Evolutionary conservation across 2,329 filamentous ascomycete species (phyloP).

Genomic region (Pseudonectria foliicola): DNA sequence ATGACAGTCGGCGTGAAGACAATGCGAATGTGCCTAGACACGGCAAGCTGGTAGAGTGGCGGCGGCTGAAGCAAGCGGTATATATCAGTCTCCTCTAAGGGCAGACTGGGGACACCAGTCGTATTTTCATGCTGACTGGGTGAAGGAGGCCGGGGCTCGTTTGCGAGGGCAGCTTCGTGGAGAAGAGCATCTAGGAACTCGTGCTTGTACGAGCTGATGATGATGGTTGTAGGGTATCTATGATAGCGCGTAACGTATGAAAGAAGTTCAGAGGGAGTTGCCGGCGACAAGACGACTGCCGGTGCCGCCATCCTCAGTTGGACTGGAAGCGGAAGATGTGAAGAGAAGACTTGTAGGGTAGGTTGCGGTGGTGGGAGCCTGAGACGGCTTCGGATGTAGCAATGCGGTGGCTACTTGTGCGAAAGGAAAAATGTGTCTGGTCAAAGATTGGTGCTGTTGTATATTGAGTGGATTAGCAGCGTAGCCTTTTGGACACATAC

Average conservation of each 20-base stretch:
- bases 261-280: constrained; percentile 55
- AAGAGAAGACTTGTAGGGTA: constrained; percentile 8
- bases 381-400: too few species aligned
- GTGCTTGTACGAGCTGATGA: constrained; percentile 61
- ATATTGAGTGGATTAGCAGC: too few species aligned
- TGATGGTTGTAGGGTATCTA: constrained; percentile 52
- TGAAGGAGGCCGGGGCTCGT: constrained; percentile 18
- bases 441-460: too few species aligned
- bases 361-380: too few species aligned
- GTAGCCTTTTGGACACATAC: too few species aligned
- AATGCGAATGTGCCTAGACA: constrained; percentile 61
- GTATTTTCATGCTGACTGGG: constrained; percentile 10
- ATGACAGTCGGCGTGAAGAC: constrained; percentile 70
- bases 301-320: constrained; percentile 11
- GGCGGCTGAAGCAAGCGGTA: constrained; percentile 43
- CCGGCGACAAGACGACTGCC: constrained; percentile 43
- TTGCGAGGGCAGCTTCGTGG: constrained; percentile 28
- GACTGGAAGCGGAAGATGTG: constrained; percentile 1
- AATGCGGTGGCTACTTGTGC: too few species aligned
- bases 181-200: constrained; percentile 57
- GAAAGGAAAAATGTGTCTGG: too few species aligned
- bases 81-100: neutral
- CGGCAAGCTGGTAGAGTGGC: constrained; percentile 62
- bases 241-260: constrained; percentile 53
- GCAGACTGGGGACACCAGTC: too few species aligned